phyloP scores from a whole-genome alignment of 352 stramenopile species.

The Phytophthora cactorum region DNA sequence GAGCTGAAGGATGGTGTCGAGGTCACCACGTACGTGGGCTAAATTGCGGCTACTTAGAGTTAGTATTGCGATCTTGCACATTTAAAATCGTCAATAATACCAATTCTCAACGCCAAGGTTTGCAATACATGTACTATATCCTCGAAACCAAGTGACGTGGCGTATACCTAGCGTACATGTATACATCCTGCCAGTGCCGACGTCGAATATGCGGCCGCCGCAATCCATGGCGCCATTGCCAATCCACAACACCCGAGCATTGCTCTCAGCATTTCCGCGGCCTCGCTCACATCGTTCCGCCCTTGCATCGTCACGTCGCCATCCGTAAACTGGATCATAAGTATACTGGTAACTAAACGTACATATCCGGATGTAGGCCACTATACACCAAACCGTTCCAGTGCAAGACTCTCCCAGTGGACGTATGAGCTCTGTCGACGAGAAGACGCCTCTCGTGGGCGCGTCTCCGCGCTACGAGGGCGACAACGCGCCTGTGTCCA shows the following conservation, averaged over 20 bases:
- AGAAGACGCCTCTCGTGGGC: slow-evolving; percentile 50
- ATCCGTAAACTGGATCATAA: neutral
- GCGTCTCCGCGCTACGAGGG: slow-evolving; percentile 18
- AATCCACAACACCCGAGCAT: neutral
- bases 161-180: slow-evolving; percentile 2
- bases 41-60: neutral
- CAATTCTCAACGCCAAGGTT: no score
- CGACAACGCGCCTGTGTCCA: neutral
- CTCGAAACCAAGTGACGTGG: neutral
- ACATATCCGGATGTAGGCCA: neutral
- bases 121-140: no score
- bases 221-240: slow-evolving; percentile 4
- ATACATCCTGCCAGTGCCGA: neutral
- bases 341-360: neutral
- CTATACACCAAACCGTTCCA: slow-evolving; percentile 5
- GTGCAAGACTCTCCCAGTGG: slow-evolving; percentile 9
- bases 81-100: no score
- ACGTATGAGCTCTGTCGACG: slow-evolving; percentile 38
- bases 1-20: slow-evolving; percentile 36
- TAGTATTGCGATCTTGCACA: no score
- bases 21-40: slow-evolving; percentile 31
- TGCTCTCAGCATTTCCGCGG: neutral
- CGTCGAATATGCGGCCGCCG: neutral
- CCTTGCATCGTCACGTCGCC: slow-evolving; percentile 25
- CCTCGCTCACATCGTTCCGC: slow-evolving; percentile 13